Evolutionary conservation across 257 asterid species (phyloP), one percentile per base, ranked within the genome.

Genomic region (Ballota nigra): DNA sequence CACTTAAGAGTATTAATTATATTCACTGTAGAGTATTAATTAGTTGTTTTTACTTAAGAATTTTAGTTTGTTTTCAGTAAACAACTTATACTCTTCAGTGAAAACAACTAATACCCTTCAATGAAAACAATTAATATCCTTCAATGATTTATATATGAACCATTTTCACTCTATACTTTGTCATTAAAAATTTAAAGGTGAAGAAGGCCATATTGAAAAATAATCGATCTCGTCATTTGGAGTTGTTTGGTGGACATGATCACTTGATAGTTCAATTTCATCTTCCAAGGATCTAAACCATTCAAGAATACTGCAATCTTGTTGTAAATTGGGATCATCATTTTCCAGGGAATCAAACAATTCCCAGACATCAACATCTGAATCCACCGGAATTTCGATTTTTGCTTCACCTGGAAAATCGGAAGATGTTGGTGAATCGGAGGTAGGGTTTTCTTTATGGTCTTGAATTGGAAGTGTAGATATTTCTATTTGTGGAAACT

Each of bases 271-370:
- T 68, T 83, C 89, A 41, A 86, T 84, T 73, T 85, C 96, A 71
- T 80, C 71, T 81, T 88, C 92, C 61, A 86, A 62, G 68, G 79
- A 51, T 58, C 67, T 82, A 41, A 86, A 49, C 95, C 95, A 87
- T 55, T 72, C 47, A 23, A 4, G 3, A 43, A 13, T 43, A 43
- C 18, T 49, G 23, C 23, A 4, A 49, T 11, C 20, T n/a, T 49
- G 23, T 49, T 43, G 16, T 43, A 43, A 43, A 43, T 43, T 22
- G 19, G 70, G 53, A 74, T 53, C 76, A 82, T 31, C 19, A 31
- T 9, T 62, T 80, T 66, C 80, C 57, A 76, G 41, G 6, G 78
- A 51, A 71, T 80, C 87, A 59, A 84, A 45, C 63, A 83, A 23
- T 59, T 73, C 83, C 92, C 84, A 87, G 57, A 81, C 51, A 68